Conservation (phyloP, 345 rosid genomes). For the Citrus mangshanensis region DNA sequence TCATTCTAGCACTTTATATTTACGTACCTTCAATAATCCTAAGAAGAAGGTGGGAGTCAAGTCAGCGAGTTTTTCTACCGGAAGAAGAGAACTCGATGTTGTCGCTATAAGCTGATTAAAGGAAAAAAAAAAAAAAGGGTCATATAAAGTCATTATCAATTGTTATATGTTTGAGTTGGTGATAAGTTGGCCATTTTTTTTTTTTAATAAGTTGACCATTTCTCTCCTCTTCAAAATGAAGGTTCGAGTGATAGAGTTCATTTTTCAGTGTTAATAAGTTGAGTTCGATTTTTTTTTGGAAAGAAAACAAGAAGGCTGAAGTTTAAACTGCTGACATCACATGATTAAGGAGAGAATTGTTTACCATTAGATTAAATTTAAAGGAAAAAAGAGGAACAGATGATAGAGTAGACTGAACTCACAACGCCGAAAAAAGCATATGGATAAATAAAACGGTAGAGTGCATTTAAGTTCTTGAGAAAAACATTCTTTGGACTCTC, state of each 20-base stretch:
- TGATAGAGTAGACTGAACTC: not conserved
- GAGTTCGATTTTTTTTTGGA: too few species aligned
- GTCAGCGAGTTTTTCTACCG: conserved; percentile 17
- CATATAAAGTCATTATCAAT: not conserved
- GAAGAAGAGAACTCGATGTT: conserved; percentile 28
- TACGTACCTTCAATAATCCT: conserved; percentile 31
- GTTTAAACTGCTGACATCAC: not conserved
- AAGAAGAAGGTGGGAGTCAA: conserved; percentile 22
- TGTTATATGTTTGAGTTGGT: too few species aligned
- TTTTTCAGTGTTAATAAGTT: too few species aligned
- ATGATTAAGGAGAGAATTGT: too few species aligned
- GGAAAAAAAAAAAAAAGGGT: not conserved
- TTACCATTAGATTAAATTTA: too few species aligned
- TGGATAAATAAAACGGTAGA: conserved; percentile 25
- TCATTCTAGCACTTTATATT: not conserved
- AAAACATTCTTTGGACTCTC: not conserved
- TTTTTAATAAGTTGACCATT: too few species aligned
- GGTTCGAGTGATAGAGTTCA: too few species aligned
- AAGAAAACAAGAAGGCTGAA: too few species aligned
- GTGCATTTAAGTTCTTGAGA: not conserved
- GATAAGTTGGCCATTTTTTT: too few species aligned
- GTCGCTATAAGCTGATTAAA: conserved; percentile 22
- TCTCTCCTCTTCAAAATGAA: too few species aligned
- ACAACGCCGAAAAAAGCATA: conserved; percentile 29
- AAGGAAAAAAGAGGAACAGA: too few species aligned